These are phyloP conservation scores for Hericium rajendrae DNA, from an alignment of 768 basidiomycete species.

Conservation along the genomic window DNA sequence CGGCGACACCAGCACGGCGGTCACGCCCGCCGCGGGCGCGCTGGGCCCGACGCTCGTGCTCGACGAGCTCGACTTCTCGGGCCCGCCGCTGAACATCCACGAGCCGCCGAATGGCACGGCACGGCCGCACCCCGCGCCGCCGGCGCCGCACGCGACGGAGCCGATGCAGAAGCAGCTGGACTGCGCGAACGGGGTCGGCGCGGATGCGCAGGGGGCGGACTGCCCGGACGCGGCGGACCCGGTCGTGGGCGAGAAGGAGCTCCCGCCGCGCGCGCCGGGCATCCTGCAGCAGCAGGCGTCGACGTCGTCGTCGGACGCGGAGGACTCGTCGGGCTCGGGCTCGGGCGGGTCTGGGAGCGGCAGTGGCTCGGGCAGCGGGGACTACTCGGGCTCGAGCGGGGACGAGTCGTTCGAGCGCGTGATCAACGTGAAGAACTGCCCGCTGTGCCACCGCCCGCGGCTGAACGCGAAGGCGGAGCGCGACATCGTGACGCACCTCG, in stretches of 20 bases:
- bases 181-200: not conserved
- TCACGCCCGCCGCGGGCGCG: slow-evolving; percentile 38
- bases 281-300: slow-evolving; percentile 23
- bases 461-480: slow-evolving; percentile 81
- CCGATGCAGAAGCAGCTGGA: not conserved
- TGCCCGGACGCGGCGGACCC: not conserved
- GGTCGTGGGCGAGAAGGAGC: not conserved
- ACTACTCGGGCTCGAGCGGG: not conserved
- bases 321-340: slow-evolving; percentile 26
- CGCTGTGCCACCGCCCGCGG: slow-evolving; percentile 83
- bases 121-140: not conserved
- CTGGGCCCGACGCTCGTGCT: slow-evolving; percentile 29
- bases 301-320: slow-evolving; percentile 37
- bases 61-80: slow-evolving; percentile 54
- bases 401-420: slow-evolving; percentile 62
- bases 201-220: not conserved
- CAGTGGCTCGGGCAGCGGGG: slow-evolving; percentile 1
- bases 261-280: not conserved
- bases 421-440: slow-evolving; percentile 93
- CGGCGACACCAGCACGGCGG: slow-evolving; percentile 37
- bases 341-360: slow-evolving; percentile 10
- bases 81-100: slow-evolving; percentile 30
- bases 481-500: slow-evolving; percentile 95
- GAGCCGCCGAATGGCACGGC: slow-evolving; percentile 8
- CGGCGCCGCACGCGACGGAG: slow-evolving; percentile 1